Conservation (phyloP, 371 early-diverging fungal genomes). For the Parasitella parasitica region DNA sequence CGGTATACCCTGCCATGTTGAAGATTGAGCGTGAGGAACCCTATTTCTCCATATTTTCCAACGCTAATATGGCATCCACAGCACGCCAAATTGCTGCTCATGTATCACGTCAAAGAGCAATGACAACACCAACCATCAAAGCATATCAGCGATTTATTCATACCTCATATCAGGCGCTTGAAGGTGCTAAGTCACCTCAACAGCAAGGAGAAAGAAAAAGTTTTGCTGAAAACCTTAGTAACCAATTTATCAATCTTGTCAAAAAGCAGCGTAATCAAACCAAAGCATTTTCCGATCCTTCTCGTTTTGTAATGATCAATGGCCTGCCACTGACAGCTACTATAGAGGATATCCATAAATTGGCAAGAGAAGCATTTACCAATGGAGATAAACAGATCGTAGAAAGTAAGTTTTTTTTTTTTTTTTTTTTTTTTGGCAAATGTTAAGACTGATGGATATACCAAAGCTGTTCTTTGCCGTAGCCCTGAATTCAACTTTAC, state of each 20-base stretch:
- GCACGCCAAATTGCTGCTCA: neutral
- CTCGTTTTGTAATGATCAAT: constrained; percentile 37
- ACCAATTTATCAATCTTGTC: constrained; percentile 19
- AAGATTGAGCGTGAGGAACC: no score
- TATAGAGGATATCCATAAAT: constrained; percentile 41
- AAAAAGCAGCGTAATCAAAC: constrained; percentile 1
- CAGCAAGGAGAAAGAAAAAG: constrained; percentile 1
- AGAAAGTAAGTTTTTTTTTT: constrained; percentile 9
- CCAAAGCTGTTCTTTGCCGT: constrained; percentile 40
- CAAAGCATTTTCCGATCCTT: constrained; percentile 7
- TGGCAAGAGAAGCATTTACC: constrained; percentile 44
- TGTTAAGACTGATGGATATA: neutral
- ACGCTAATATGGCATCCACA: neutral
- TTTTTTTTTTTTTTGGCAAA: neutral
- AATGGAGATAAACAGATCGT: constrained; percentile 38
- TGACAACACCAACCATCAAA: neutral
- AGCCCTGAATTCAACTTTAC: constrained; percentile 33
- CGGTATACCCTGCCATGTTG: neutral
- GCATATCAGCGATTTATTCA: neutral
- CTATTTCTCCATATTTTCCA: neutral
- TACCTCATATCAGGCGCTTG: neutral
- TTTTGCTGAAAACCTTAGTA: constrained; percentile 9
- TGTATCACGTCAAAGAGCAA: neutral
- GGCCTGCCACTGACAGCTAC: constrained; percentile 41
- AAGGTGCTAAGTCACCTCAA: no score